Conservation (phyloP, 2,329 filamentous ascomycete species). For the Aspergillus sp. region DNA sequence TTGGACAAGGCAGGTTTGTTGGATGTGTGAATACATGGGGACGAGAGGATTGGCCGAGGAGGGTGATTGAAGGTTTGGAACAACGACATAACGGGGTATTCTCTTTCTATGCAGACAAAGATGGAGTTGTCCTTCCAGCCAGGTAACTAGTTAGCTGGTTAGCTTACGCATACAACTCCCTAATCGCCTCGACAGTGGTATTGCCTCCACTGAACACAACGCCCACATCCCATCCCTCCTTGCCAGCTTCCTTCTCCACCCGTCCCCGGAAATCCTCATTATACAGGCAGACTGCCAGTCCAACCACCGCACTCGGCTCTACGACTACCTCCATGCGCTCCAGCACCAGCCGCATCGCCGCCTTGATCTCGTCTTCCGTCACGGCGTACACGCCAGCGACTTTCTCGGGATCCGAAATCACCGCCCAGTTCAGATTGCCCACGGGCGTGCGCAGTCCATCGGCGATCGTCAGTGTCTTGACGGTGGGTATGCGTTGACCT, state of each 20-base stretch:
- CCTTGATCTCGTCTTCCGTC: conserved; percentile 70
- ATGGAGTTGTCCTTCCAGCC: conserved; percentile 17
- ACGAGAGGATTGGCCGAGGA: conserved; percentile 27
- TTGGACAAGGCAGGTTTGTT: conserved; percentile 25
- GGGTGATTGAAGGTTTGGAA: conserved; percentile 21
- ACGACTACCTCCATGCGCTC: conserved; percentile 87
- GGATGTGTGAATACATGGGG: conserved; percentile 32
- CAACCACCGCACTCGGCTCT: conserved; percentile 81
- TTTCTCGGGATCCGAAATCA: conserved; percentile 65
- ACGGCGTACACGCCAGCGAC: conserved; percentile 66
- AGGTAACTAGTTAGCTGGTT: conserved; percentile 3
- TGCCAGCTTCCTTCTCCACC: conserved; percentile 52
- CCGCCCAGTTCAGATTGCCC: conserved; percentile 63
- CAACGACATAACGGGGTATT: conserved; percentile 23
- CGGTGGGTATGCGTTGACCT: conserved; percentile 56
- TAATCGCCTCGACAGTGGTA: conserved; percentile 55
- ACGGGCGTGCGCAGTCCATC: conserved; percentile 83
- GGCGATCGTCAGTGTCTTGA: conserved; percentile 72
- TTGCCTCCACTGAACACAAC: conserved; percentile 58
- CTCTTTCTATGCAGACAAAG: conserved; percentile 18
- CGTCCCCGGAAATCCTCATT: conserved; percentile 71
- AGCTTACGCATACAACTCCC: conserved; percentile 41
- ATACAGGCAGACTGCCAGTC: conserved; percentile 70
- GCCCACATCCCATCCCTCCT: conserved; percentile 64
- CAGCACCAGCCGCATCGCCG: conserved; percentile 66